phyloP scores from a whole-genome alignment of 2,329 filamentous ascomycete genomes.

The Curvularia sp. region DNA sequence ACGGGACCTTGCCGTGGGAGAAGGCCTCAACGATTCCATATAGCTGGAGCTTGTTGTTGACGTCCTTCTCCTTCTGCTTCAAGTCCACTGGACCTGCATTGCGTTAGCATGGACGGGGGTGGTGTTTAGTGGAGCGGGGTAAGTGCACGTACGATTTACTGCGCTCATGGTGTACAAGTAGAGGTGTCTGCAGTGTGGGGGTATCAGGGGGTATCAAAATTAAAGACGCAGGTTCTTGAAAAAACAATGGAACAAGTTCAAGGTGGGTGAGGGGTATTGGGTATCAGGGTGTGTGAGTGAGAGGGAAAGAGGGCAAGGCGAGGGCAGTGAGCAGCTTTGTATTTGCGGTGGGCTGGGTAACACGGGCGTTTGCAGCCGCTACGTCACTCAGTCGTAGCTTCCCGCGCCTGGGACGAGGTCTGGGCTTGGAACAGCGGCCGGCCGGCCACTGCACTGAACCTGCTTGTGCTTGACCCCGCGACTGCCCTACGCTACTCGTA shows the following conservation, averaged over 20 bases:
- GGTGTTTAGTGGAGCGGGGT: conserved; percentile 15
- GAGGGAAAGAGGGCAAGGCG: conserved; percentile 12
- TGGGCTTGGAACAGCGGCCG: conserved; percentile 14
- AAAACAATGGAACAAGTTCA: conserved; percentile 27
- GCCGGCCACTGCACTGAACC: conserved; percentile 8
- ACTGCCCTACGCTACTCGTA: conserved; percentile 2
- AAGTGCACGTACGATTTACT: conserved; percentile 34
- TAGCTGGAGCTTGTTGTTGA: conserved; percentile 92
- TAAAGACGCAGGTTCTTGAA: conserved; percentile 30
- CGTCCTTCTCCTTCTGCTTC: conserved; percentile 79
- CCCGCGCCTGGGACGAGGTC: conserved; percentile 13
- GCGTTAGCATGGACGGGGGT: conserved; percentile 66
- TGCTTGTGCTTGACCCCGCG: conserved; percentile 16
- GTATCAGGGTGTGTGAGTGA: conserved; percentile 14
- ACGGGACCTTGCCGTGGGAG: conserved; percentile 86
- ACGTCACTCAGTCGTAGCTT: conserved; percentile 23
- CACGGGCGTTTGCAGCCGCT: conserved; percentile 24
- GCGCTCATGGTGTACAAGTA: conserved; percentile 32
- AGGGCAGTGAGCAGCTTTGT: conserved; percentile 28
- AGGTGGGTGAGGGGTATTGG: conserved; percentile 8
- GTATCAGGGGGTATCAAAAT: conserved; percentile 45
- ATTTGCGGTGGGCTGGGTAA: conserved; percentile 23
- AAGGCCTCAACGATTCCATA: conserved; percentile 92
- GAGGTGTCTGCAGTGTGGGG: conserved; percentile 24
- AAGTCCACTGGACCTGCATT: conserved; percentile 66